Evolutionary conservation across 129 eudicot genomes (phyloP).

Genomic region (Kitagawia praeruptora): DNA sequence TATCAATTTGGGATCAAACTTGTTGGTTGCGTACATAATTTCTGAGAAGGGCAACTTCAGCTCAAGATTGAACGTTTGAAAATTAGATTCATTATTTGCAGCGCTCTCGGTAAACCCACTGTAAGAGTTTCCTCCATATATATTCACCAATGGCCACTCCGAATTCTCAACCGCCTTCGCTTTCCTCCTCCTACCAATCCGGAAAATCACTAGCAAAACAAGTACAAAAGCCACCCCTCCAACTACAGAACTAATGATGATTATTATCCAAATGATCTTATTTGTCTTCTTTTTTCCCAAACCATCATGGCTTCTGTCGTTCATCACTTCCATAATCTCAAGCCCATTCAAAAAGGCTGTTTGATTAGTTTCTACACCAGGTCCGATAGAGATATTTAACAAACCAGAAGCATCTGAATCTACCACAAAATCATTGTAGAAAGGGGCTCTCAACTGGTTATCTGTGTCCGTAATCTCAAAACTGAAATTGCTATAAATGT

Average conservation of each 20-base stretch:
- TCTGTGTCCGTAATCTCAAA: not conserved
- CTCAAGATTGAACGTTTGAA: slow-evolving; percentile 27
- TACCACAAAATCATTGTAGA: slow-evolving; percentile 33
- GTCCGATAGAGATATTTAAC: slow-evolving; percentile 44
- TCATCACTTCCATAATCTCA: slow-evolving; percentile 45
- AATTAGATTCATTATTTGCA: slow-evolving; percentile 17
- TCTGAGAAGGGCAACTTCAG: slow-evolving; percentile 36
- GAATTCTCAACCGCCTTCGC: slow-evolving; percentile 17
- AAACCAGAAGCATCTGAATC: slow-evolving; percentile 27
- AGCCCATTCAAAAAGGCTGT: slow-evolving; percentile 43
- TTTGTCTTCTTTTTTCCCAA: not conserved
- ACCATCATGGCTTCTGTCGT: not conserved
- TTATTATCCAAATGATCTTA: not conserved
- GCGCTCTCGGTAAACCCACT: slow-evolving; percentile 22
- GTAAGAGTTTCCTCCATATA: slow-evolving; percentile 33
- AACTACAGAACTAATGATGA: slow-evolving; percentile 22
- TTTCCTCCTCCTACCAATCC: slow-evolving; percentile 19
- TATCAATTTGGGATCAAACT: not conserved
- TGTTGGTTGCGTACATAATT: slow-evolving; percentile 35
- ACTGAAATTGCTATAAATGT: slow-evolving; percentile 10
- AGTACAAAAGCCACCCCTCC: slow-evolving; percentile 31
- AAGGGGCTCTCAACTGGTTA: slow-evolving; percentile 16
- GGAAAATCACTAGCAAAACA: slow-evolving; percentile 20
- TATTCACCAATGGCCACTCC: slow-evolving; percentile 16
- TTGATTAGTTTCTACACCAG: not conserved